Evolutionary conservation across 371 early-diverging fungal genomes (phyloP).

Genomic region (Mortierella sp.): DNA sequence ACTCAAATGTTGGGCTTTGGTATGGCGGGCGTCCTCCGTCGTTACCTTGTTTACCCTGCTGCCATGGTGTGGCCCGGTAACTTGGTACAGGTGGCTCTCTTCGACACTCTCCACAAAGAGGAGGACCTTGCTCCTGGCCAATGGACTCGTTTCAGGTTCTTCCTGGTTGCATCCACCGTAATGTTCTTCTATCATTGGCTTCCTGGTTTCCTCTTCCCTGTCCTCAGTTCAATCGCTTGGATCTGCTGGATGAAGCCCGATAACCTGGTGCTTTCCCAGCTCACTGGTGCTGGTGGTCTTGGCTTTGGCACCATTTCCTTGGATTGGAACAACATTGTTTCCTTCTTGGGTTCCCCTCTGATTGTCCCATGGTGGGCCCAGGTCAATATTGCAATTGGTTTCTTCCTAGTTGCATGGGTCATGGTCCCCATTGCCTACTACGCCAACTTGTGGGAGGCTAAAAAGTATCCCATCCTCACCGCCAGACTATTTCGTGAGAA

Average conservation of each 20-base stretch:
- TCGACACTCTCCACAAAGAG: no score
- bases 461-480: constrained; percentile 72
- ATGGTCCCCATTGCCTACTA: constrained; percentile 41
- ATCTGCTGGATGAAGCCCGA: constrained; percentile 74
- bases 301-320: constrained; percentile 61
- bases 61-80: no score
- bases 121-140: no score
- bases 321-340: constrained; percentile 71
- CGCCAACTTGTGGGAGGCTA: constrained; percentile 61
- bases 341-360: constrained; percentile 72
- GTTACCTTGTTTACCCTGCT: constrained; percentile 69
- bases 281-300: constrained; percentile 65
- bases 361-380: constrained; percentile 56
- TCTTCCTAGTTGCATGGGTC: constrained; percentile 42
- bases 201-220: constrained; percentile 68
- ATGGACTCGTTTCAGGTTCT: no score
- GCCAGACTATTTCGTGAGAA: constrained; percentile 65
- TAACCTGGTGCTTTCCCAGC: constrained; percentile 61
- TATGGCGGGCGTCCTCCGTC: constrained; percentile 74
- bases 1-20: constrained; percentile 87
- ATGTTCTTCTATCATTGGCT: no score
- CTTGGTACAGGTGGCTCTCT: no score
- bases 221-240: constrained; percentile 74
- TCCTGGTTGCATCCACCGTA: no score
- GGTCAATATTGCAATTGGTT: constrained; percentile 37